Conservation (phyloP, 1,284 basidiomycete genomes). For the Melampsora larici-populina region DNA sequence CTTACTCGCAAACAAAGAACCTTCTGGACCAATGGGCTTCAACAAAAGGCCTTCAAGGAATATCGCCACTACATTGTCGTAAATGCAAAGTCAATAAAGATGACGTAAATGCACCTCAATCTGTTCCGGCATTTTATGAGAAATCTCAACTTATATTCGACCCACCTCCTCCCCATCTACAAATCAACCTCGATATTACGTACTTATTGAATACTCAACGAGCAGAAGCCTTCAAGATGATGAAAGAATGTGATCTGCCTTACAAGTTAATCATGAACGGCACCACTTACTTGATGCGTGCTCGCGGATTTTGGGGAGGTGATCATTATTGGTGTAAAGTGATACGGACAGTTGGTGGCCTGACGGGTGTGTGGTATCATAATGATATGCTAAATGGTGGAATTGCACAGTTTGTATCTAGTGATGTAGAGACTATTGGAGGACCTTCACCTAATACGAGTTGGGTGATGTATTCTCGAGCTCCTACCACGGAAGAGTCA, state of each 20-base stretch:
- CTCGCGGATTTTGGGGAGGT: constrained; percentile 10
- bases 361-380: constrained; percentile 13
- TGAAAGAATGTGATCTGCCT: background rate
- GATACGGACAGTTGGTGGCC: too few species aligned
- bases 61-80: too few species aligned
- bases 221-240: background rate
- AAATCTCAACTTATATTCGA: background rate
- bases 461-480: constrained; percentile 20
- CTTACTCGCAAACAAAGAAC: too few species aligned
- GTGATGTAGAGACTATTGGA: background rate
- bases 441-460: background rate
- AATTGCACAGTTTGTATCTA: background rate
- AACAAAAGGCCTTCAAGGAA: too few species aligned
- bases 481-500: background rate
- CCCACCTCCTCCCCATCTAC: too few species aligned
- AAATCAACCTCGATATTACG: background rate
- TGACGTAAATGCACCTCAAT: background rate
- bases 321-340: background rate
- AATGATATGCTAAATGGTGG: constrained; percentile 1
- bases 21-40: too few species aligned
- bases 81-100: too few species aligned
- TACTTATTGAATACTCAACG: background rate
- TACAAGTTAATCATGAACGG: background rate
- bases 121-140: too few species aligned
- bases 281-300: background rate